Conservation (phyloP, 805 yeast genomes). For the Candida sithepensis region DNA sequence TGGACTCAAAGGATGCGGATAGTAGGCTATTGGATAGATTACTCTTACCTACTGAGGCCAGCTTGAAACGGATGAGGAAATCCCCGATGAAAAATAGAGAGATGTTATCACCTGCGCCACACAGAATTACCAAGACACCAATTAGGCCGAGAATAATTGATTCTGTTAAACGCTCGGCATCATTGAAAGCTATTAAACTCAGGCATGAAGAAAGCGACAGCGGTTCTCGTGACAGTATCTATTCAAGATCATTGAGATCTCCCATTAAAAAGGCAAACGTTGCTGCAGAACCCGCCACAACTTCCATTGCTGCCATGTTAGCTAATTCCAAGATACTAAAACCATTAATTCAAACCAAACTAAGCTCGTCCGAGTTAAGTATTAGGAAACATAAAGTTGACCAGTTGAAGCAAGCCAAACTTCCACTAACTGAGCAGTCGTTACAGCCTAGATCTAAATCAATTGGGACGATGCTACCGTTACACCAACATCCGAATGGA, state of each 20-base stretch:
- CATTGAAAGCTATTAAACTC: conserved; percentile 9
- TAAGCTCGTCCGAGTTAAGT: conserved; percentile 3
- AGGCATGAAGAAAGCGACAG: conserved; percentile 5
- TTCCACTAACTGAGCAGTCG: conserved; percentile 27
- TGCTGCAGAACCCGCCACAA: conserved; percentile 1
- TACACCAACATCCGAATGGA: conserved; percentile 5
- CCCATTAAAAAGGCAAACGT: not conserved
- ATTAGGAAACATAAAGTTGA: conserved; percentile 6
- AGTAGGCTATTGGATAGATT: conserved; percentile 18
- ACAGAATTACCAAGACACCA: conserved; percentile 5
- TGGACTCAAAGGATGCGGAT: not conserved
- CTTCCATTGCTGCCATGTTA: conserved; percentile 2
- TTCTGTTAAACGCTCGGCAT: conserved; percentile 5
- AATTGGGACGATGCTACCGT: conserved; percentile 1
- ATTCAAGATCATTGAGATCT: not conserved
- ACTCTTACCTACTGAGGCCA: conserved; percentile 25
- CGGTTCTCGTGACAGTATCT: not conserved
- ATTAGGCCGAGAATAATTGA: conserved; percentile 3
- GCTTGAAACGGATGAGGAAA: conserved; percentile 13
- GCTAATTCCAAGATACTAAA: conserved; percentile 13
- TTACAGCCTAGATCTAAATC: conserved; percentile 13
- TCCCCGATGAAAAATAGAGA: conserved; percentile 9
- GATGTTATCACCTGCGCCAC: conserved; percentile 6
- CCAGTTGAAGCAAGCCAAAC: conserved; percentile 11
- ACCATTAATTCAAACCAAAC: conserved; percentile 8